A percentile compares a stretch with the other conserved stretches of the same genome.
phyloP scores from a whole-genome alignment of 2,329 filamentous ascomycete genomes.

The Xylariaceae sp. region DNA sequence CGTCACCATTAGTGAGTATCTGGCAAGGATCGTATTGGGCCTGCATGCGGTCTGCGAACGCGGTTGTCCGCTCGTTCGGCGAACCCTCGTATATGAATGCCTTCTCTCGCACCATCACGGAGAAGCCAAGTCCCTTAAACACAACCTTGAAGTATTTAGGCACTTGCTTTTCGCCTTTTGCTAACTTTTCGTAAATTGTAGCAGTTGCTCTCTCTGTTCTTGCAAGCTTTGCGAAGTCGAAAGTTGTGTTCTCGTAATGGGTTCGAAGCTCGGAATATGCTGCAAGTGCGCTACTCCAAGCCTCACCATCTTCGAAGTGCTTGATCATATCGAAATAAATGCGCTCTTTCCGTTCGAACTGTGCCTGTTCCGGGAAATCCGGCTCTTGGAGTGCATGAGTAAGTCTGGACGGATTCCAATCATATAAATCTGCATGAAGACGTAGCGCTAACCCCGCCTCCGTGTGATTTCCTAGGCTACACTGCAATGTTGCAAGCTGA shows the following conservation, averaged over 20 bases:
- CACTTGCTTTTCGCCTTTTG: constrained; percentile 72
- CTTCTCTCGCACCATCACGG: constrained; percentile 75
- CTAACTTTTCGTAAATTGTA: constrained; percentile 82
- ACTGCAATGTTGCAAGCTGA: constrained; percentile 77
- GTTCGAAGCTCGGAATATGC: constrained; percentile 85
- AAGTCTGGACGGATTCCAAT: constrained; percentile 74
- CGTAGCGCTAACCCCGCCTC: constrained; percentile 87
- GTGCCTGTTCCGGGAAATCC: constrained; percentile 73
- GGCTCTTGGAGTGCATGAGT: constrained; percentile 68
- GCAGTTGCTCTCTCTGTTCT: constrained; percentile 87
- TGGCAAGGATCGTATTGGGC: constrained; percentile 84
- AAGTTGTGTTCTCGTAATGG: constrained; percentile 88
- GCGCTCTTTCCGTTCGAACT: constrained; percentile 88
- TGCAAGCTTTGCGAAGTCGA: constrained; percentile 89
- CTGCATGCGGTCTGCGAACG: constrained; percentile 88
- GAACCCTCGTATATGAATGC: constrained; percentile 88
- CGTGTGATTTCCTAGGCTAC: constrained; percentile 70
- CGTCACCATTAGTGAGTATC: constrained; percentile 65
- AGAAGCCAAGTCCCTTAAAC: constrained; percentile 87
- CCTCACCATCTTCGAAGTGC: constrained; percentile 88
- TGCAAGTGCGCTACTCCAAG: constrained; percentile 82
- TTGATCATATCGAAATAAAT: constrained; percentile 95
- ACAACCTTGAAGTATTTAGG: constrained; percentile 89
- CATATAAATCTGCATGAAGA: constrained; percentile 87
- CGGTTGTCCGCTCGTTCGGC: constrained; percentile 69